These are phyloP conservation scores for Didymellaceae sp. DNA, from an alignment of 2,329 filamentous ascomycete genomes.

Conservation along the genomic window DNA sequence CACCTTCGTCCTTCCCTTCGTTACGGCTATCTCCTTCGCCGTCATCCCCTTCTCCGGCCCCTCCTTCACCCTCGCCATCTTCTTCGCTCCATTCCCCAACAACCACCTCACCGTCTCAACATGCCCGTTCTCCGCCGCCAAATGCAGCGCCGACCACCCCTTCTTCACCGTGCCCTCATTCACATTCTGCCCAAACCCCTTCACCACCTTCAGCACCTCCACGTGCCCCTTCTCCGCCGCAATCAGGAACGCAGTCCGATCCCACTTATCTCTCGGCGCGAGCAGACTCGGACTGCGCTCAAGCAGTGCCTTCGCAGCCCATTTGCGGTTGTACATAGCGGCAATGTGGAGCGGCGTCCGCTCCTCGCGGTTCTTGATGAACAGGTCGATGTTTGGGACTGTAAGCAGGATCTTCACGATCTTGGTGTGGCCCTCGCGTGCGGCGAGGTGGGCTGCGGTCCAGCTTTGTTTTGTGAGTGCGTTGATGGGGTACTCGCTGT, in stretches of 20 bases:
- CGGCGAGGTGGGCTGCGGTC: conserved; percentile 27
- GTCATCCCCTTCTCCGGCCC: conserved; percentile 17
- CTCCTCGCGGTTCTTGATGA: conserved; percentile 24
- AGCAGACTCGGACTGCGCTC: conserved; percentile 14
- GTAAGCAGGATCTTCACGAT: conserved; percentile 24
- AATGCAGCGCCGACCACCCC: conserved; percentile 26
- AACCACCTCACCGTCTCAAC: conserved; percentile 19
- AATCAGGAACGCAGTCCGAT: conserved; percentile 20
- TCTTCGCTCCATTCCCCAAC: conserved; percentile 18
- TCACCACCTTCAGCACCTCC: conserved; percentile 20
- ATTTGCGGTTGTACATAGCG: conserved; percentile 14
- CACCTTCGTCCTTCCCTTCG: conserved; percentile 3
- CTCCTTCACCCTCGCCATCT: conserved; percentile 8
- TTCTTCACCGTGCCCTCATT: conserved; percentile 20
- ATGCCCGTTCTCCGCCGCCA: conserved; percentile 22
- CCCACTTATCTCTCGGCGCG: conserved; percentile 11
- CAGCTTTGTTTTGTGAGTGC: conserved; percentile 24
- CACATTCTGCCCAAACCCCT: conserved; percentile 19
- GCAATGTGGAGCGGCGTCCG: conserved; percentile 26
- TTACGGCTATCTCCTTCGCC: conserved; percentile 21
- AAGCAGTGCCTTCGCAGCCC: conserved; percentile 19
- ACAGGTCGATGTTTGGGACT: conserved; percentile 18
- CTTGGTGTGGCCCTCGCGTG: conserved; percentile 20
- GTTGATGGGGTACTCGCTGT: conserved; percentile 28
- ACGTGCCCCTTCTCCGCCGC: conserved; percentile 22